Percentiles rank a stretch among this genome's conserved stretches.
Conservation (phyloP, 345 rosid species). For the Corchorus capsularis region DNA sequence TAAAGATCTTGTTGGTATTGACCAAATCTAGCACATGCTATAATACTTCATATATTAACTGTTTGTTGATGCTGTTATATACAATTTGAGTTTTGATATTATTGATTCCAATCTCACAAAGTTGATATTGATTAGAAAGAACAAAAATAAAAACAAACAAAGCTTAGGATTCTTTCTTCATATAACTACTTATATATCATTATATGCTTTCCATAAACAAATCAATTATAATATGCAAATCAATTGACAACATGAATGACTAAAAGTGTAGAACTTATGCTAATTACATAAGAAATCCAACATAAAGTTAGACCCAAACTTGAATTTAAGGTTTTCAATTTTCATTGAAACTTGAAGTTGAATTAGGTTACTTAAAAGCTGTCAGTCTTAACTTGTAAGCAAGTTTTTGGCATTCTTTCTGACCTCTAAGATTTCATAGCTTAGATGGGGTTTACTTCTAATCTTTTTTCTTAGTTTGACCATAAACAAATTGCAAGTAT, state of each 20-base stretch:
- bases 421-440: neutral
- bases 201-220: neutral
- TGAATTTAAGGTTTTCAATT: too few relatives aligned
- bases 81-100: neutral
- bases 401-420: neutral
- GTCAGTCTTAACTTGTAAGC: slow-evolving; percentile 9
- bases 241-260: neutral
- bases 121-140: slow-evolving; percentile 1
- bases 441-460: neutral
- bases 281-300: too few relatives aligned
- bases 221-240: neutral
- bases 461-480: neutral
- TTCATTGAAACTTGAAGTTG: neutral
- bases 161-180: neutral
- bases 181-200: neutral
- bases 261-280: neutral
- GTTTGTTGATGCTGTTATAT: neutral
- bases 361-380: slow-evolving; percentile 3
- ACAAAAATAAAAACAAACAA: neutral
- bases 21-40: slow-evolving; percentile 10
- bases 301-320: too few relatives aligned
- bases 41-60: neutral
- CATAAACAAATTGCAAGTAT: neutral
- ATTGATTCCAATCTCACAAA: neutral
- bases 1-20: neutral